Evolutionary conservation across 768 basidiomycete genomes (phyloP).

Genomic region (Amanita thiersii): DNA sequence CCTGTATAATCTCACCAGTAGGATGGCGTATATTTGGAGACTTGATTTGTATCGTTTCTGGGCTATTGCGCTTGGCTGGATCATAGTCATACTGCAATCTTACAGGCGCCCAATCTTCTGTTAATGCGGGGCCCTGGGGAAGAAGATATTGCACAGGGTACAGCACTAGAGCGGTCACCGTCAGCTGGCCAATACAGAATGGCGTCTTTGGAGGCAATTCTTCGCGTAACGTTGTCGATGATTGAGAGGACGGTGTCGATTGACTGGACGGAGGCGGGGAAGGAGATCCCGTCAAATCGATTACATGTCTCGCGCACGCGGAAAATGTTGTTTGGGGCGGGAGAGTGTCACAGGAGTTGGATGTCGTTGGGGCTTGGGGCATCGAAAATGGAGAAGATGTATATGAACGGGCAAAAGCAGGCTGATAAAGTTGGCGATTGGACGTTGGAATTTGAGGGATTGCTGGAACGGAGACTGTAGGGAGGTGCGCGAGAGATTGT

Average conservation of each 20-base stretch:
- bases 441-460: too few relatives aligned
- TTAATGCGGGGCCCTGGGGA: conserved; percentile 28
- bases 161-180: conserved; percentile 78
- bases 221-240: conserved; percentile 29
- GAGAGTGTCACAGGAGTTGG: conserved; percentile 9
- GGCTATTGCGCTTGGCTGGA: conserved; percentile 40
- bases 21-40: conserved; percentile 45
- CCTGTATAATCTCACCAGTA: conserved; percentile 45
- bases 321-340: conserved; percentile 15
- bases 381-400: conserved; percentile 14
- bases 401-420: too few relatives aligned
- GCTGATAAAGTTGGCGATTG: too few relatives aligned
- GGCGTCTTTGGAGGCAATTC: conserved; percentile 75
- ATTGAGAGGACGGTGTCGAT: conserved; percentile 16
- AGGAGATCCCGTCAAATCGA: conserved; percentile 70
- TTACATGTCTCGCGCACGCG: conserved; percentile 42
- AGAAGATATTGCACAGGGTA: conserved; percentile 69
- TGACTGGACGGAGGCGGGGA: conserved; percentile 34
- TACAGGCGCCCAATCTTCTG: conserved; percentile 56
- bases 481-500: conserved; percentile 10
- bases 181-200: conserved; percentile 81
- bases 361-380: conserved; percentile 16
- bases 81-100: conserved; percentile 66
- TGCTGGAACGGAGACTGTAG: conserved; percentile 20
- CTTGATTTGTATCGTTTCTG: conserved; percentile 76